Base-by-base conservation (phyloP, 2,329 filamentous ascomycete genomes). In the Scytalidium lignicola region DNA sequence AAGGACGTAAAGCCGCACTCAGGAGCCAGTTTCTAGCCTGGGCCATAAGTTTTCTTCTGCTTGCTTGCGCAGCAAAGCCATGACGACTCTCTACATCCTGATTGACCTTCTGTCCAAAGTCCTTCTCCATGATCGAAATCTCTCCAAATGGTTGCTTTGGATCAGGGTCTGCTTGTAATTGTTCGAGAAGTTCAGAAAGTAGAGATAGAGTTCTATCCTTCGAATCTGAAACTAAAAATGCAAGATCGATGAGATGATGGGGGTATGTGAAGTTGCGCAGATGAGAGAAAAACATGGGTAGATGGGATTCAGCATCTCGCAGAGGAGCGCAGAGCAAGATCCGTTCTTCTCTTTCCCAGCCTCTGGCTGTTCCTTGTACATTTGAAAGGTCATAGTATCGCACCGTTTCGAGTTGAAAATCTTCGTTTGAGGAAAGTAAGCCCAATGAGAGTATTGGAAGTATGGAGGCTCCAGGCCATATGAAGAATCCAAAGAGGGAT, bases 211-310 rank as follows among this genome's bases (percentile, higher is more conserved):
- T 99, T 53, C 85, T 81, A 65, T 99, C 93, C 67, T 96, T 96
- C 26, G 93, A 97, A 66, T 99, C 93, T 51, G 93, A 96, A 20
- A 99, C 93, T 26, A 99, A 76, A 65, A 99, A 99, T 5, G 93
- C 93, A 43, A 99, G 78, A 66, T 99, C 93, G 64, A 99, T 95
- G 45, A 99, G 78, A 65, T 95, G 87, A 67, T 99, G 93, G 0
- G 93, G 93, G 64, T 99, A 99, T 17, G 93, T 99, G 58, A 99
- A 86, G 70, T 99, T 99, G 58, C 84, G 85, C 51, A 99, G 77
- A 66, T 99, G 95, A n/a, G 87, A 86, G 72, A 99, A 99, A 79
- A 99, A 97, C 92, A 99, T 97, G 53, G 86, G 82, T 44, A 99
- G 72, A 75, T 99, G 93, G 21, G 88, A 79, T 63, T 95, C 85